These are phyloP conservation scores for fission yeast (Schizosaccharomyces pombe) DNA, from an alignment of 805 yeast genomes.

Conservation along the genomic window DNA sequence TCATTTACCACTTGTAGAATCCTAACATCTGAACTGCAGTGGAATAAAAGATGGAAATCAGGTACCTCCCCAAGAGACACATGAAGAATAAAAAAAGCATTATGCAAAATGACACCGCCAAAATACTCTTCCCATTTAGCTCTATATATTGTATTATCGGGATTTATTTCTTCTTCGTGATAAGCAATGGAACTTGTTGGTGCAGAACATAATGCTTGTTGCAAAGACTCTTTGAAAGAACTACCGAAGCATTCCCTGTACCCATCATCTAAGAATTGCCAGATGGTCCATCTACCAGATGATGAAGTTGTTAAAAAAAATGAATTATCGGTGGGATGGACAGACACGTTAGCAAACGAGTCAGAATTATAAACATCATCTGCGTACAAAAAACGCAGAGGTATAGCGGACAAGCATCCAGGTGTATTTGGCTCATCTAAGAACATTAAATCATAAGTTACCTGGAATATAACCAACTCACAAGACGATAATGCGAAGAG, in stretches of 20 bases:
- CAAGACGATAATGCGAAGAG: background rate
- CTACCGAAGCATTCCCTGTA: background rate
- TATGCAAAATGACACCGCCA: no score
- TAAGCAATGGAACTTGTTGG: no score
- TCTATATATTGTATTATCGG: no score
- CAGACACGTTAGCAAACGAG: background rate
- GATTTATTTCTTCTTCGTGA: no score
- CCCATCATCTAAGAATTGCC: background rate
- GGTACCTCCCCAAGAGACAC: background rate
- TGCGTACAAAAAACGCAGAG: background rate
- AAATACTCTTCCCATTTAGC: no score
- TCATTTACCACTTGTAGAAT: background rate
- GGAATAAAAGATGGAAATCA: background rate
- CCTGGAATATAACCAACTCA: background rate
- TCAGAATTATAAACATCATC: background rate
- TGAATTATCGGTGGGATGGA: background rate
- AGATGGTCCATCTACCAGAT: background rate
- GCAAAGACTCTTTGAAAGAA: background rate
- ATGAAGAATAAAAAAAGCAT: background rate
- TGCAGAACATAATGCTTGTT: background rate
- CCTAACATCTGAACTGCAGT: background rate
- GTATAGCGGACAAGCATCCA: background rate
- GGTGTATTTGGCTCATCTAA: background rate
- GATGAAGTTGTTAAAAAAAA: background rate
- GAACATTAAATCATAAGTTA: background rate